Percentiles rank a stretch among this genome's conserved stretches.
Evolutionary conservation across 208 protist species (phyloP).

Genomic region (Leptomonas pyrrhocoris): DNA sequence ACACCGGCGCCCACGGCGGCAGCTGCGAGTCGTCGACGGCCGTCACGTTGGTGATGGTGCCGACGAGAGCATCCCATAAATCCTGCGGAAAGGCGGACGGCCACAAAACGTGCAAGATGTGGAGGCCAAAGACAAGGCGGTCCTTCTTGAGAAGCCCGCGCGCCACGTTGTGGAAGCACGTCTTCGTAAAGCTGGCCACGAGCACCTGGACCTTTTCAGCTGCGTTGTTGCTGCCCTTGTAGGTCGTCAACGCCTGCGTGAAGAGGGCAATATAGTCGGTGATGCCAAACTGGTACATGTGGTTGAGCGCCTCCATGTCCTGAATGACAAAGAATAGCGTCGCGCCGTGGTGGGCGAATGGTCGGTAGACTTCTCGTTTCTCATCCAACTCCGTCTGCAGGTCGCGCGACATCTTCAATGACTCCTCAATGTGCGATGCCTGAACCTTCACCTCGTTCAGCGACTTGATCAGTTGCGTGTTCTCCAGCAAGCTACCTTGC

Average conservation of each 20-base stretch:
- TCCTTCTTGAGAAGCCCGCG: constrained; percentile 91
- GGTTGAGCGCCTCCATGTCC: constrained; percentile 91
- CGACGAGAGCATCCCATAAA: constrained; percentile 91
- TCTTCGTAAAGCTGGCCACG: constrained; percentile 61
- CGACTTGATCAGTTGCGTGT: constrained; percentile 91
- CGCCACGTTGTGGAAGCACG: constrained; percentile 72
- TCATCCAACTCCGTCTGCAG: constrained; percentile 93
- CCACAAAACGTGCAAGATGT: constrained; percentile 90
- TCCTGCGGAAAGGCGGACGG: constrained; percentile 76
- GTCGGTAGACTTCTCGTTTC: constrained; percentile 94
- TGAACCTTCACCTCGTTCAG: constrained; percentile 96
- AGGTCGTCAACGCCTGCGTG: constrained; percentile 54
- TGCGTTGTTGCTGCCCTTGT: constrained; percentile 41
- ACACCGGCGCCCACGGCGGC: constrained; percentile 63
- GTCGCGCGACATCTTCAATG: constrained; percentile 82
- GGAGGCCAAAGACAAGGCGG: constrained; percentile 93
- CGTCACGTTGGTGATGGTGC: constrained; percentile 43
- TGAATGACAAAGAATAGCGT: constrained; percentile 94
- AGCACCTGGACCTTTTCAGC: constrained; percentile 62
- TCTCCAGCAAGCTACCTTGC: constrained; percentile 95
- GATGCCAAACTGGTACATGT: constrained; percentile 97
- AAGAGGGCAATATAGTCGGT: constrained; percentile 90
- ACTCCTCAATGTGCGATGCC: constrained; percentile 78
- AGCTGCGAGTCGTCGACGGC: constrained; percentile 35
- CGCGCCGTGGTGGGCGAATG: constrained; percentile 86